phyloP scores from a whole-genome alignment of 139 green algal genomes.

The Chlamydomonas asymmetrica region DNA sequence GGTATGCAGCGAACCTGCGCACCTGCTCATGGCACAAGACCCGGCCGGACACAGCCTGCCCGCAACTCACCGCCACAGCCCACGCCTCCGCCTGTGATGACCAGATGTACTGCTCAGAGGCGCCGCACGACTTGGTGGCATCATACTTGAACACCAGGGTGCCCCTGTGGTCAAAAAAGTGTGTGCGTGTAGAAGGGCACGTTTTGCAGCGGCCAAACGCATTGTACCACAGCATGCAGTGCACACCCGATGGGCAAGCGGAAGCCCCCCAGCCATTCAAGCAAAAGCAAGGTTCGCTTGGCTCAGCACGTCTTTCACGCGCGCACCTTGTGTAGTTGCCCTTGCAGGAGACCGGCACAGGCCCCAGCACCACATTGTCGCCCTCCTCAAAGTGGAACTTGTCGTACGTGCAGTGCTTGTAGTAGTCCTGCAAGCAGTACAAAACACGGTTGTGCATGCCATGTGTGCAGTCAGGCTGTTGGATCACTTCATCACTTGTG shows the following conservation, averaged over 20 bases:
- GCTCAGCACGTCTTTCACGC: background rate
- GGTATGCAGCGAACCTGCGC: background rate
- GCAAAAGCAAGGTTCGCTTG: background rate
- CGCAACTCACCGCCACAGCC: background rate
- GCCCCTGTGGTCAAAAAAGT: too few species aligned
- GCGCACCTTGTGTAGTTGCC: background rate
- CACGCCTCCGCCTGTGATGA: background rate
- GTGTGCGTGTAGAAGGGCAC: too few species aligned
- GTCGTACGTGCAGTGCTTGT: conserved; percentile 2
- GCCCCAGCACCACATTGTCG: background rate
- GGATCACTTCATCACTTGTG: too few species aligned
- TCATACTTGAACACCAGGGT: background rate
- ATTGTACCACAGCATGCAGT: conserved; percentile 1
- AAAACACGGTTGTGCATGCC: too few species aligned
- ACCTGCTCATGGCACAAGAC: background rate
- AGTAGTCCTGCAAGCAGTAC: conserved; percentile 3
- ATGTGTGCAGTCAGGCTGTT: too few species aligned
- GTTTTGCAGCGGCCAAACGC: too few species aligned
- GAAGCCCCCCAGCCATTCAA: background rate
- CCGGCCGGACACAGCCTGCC: too few species aligned
- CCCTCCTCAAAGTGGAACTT: background rate
- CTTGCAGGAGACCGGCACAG: background rate
- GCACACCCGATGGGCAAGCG: background rate
- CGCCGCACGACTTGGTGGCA: background rate
- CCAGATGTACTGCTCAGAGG: conserved; percentile 23